Percentiles rank a stretch among this genome's conserved stretches.
These are phyloP conservation scores for Agaricus subrufescens DNA, from an alignment of 768 basidiomycete genomes.

Conservation along the genomic window DNA sequence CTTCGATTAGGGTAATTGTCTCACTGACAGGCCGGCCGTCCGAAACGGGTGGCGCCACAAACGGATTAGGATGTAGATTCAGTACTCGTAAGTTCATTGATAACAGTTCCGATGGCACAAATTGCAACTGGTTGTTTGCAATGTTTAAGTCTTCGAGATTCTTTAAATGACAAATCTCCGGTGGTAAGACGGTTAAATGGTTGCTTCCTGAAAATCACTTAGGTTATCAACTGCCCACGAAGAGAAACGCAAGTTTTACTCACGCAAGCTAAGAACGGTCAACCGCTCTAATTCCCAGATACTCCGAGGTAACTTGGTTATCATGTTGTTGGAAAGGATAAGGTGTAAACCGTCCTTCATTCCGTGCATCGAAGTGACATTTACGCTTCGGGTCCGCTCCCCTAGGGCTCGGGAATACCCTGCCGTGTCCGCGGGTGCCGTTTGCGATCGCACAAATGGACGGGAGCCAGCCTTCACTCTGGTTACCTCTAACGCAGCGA, in stretches of 20 bases:
- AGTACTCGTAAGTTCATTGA: constrained; percentile 45
- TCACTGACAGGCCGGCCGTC: constrained; percentile 21
- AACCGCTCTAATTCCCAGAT: constrained; percentile 54
- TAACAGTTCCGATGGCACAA: constrained; percentile 64
- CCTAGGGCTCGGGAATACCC: constrained; percentile 13
- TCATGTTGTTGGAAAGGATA: constrained; percentile 50
- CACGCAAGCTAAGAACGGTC: constrained; percentile 62
- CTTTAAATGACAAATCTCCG: constrained; percentile 52
- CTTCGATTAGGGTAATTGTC: constrained; percentile 14
- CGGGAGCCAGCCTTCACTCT: constrained; percentile 7
- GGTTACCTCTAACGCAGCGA: constrained; percentile 1
- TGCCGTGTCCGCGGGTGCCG: constrained; percentile 18
- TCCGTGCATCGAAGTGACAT: constrained; percentile 14
- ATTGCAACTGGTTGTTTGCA: constrained; percentile 51
- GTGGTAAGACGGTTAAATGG: constrained; percentile 48
- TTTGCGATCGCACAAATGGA: constrained; percentile 20
- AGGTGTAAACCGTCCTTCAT: constrained; percentile 41
- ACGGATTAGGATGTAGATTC: constrained; percentile 56
- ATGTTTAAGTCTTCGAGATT: constrained; percentile 59
- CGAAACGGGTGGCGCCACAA: constrained; percentile 26
- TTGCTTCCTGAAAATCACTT: constrained; percentile 49
- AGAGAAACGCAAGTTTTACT: constrained; percentile 20
- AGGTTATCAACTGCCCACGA: not conserved
- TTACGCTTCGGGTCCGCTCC: constrained; percentile 20
- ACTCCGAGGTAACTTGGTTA: constrained; percentile 49